These are phyloP conservation scores for Didymella segeticola DNA, from an alignment of 2,329 filamentous ascomycete genomes.

Conservation along the genomic window DNA sequence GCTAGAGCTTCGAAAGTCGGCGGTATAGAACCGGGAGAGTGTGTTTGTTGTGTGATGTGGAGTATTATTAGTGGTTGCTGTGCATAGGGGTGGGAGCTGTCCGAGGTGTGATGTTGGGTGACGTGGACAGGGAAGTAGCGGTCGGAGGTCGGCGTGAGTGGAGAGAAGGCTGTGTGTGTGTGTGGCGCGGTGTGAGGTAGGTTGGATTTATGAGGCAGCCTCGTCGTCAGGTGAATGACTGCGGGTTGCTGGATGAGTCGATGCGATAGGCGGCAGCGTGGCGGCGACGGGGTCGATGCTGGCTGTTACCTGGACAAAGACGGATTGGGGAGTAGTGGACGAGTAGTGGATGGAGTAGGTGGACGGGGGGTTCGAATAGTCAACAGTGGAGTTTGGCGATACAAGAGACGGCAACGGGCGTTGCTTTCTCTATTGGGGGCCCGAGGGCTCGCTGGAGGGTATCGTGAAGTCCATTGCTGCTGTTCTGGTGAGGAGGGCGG, in stretches of 20 bases:
- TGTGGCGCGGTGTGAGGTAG: conserved; percentile 12
- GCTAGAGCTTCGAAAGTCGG: conserved; percentile 36
- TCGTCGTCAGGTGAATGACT: conserved; percentile 26
- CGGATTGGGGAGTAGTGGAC: conserved; percentile 21
- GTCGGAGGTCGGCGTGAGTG: conserved; percentile 31
- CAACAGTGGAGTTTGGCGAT: conserved; percentile 25
- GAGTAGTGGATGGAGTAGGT: too few relatives aligned
- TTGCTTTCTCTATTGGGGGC: conserved; percentile 39
- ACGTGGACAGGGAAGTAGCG: conserved; percentile 39
- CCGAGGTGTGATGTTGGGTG: conserved; percentile 26
- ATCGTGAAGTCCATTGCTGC: conserved; percentile 46
- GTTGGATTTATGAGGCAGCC: conserved; percentile 25
- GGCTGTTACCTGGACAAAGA: conserved; percentile 38
- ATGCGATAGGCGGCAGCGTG: conserved; percentile 38
- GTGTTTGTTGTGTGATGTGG: conserved; percentile 24
- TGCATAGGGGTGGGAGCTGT: conserved; percentile 26
- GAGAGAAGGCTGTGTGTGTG: conserved; percentile 3
- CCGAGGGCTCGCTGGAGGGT: conserved; percentile 39
- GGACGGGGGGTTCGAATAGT: too few relatives aligned
- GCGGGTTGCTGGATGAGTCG: conserved; percentile 27
- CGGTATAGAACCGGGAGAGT: conserved; percentile 11
- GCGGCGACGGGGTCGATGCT: conserved; percentile 35
- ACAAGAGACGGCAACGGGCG: conserved; percentile 24
- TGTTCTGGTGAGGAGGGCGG: conserved; percentile 35
- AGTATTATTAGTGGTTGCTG: conserved; percentile 38